A percentile compares a stretch with the other conserved stretches of the same genome.
These are phyloP conservation scores for Cucurbita maxima DNA, from an alignment of 306 rosid genomes.

Conservation along the genomic window DNA sequence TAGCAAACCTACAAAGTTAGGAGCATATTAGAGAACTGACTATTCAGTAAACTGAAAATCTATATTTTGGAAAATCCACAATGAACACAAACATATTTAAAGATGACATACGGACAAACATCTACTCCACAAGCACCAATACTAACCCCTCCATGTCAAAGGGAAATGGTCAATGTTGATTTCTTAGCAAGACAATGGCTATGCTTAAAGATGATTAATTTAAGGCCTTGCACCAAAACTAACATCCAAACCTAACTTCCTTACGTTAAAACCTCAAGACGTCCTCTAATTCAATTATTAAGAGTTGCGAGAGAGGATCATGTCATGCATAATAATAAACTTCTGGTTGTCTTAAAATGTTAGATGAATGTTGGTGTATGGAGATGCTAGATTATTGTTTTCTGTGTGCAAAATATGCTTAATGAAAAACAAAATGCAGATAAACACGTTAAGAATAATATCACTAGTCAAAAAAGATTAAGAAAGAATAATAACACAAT, in stretches of 20 bases:
- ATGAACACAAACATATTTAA: background rate
- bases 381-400: background rate
- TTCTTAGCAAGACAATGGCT: background rate
- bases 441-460: background rate
- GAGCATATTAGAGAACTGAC: conserved; percentile 7
- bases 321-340: background rate
- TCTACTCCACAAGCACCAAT: background rate
- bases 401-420: background rate
- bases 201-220: background rate
- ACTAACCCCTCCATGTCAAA: background rate
- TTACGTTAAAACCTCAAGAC: background rate
- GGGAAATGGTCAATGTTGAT: background rate
- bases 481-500: background rate
- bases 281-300: background rate
- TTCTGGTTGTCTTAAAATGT: background rate
- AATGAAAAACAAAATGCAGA: background rate
- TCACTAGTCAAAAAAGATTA: background rate
- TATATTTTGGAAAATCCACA: background rate
- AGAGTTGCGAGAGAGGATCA: background rate
- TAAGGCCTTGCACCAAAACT: background rate
- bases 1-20: conserved; percentile 66
- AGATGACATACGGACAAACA: background rate
- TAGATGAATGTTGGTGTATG: background rate
- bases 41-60: background rate
- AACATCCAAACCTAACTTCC: background rate